Evolutionary conservation across 805 yeast genomes (phyloP), one percentile per base, ranked within the genome.

Genomic region (Nakazawaea wickerhamii): DNA sequence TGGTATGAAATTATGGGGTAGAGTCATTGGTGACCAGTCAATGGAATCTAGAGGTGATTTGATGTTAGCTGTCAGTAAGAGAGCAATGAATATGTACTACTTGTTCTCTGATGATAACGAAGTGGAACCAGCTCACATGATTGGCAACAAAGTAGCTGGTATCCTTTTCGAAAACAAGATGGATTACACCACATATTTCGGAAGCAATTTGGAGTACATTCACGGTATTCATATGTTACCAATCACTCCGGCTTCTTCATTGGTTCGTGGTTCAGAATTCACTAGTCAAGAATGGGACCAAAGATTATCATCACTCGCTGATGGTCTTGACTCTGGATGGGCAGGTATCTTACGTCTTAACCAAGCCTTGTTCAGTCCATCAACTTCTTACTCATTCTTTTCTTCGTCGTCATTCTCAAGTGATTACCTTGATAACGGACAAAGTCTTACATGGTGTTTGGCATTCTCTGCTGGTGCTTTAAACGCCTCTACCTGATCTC

Each of bases 401-500:
- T 57, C 80, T 1, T 56, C 74, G 26, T 51, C 65, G 5, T 65
- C 63, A 43, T 89, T 86, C 71, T 56, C 67, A 35, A 63, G 65
- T n/a, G 53, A 59, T 3, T 73, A 71, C 49, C 73, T 90, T 37
- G 97, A 90, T 54, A 76, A 77, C 44, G 97, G 97, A 2, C 91
- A 88, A 71, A 80, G 91, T 21, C 65, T 80, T 48, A 83, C 96
- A 0, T 89, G 96, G 95, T 81, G 90, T 10, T 66, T 89, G 48
- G 79, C 95, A 0, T 85, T 75, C 50, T 70, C 86, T 36, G 95
- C 76, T 5, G 81, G 74, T 17, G 59, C 67, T 39, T 68, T 66
- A 6, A 67, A 64, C 30, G 22, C 48, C 8, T 11, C 41, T 35
- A 13, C 14, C 15, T 28, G 31, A 28, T 10, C 15, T 28, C 31